Conservation (phyloP, 139 green algal genomes). For the Chlamydomonas applanata region DNA sequence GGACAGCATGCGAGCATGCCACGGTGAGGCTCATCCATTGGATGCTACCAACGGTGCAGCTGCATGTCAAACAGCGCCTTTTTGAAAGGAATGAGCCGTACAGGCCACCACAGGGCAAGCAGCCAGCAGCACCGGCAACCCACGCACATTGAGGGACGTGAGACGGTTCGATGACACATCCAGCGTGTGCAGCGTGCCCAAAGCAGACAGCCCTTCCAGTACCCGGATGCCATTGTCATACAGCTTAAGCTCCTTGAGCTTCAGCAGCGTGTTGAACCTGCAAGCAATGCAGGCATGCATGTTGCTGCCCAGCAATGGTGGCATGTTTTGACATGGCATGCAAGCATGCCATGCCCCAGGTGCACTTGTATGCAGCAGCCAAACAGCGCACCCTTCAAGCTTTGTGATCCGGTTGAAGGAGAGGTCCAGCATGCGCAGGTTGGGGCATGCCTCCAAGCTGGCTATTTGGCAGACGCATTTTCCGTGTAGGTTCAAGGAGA, state of each 20-base stretch:
- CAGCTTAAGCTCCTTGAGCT: conserved; percentile 30
- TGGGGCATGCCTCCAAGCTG: conserved; percentile 18
- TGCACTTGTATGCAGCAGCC: not conserved
- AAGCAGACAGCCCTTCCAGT: conserved; percentile 1
- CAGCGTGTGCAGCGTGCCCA: conserved; percentile 18
- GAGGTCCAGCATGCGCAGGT: conserved; percentile 21
- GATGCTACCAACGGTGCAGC: too few relatives aligned
- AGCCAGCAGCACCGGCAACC: not conserved
- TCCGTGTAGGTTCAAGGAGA: conserved; percentile 24
- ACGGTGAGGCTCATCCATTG: too few relatives aligned
- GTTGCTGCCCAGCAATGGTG: not conserved
- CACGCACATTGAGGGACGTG: conserved; percentile 7
- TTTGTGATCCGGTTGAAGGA: conserved; percentile 25
- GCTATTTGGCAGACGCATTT: conserved; percentile 4
- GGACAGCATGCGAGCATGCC: too few relatives aligned
- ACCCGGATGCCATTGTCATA: conserved; percentile 21
- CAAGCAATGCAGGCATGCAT: not conserved
- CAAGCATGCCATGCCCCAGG: not conserved
- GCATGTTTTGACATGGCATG: not conserved
- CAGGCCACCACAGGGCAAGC: not conserved
- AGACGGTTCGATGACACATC: conserved; percentile 22
- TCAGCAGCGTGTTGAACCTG: not conserved
- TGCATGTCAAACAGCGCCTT: too few relatives aligned
- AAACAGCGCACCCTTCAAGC: conserved; percentile 14
- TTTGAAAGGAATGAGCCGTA: not conserved